Percentiles rank a stretch among this genome's conserved stretches.
Evolutionary conservation across 2,329 filamentous ascomycete genomes (phyloP).

Genomic region (Ophiostoma pallidulum): DNA sequence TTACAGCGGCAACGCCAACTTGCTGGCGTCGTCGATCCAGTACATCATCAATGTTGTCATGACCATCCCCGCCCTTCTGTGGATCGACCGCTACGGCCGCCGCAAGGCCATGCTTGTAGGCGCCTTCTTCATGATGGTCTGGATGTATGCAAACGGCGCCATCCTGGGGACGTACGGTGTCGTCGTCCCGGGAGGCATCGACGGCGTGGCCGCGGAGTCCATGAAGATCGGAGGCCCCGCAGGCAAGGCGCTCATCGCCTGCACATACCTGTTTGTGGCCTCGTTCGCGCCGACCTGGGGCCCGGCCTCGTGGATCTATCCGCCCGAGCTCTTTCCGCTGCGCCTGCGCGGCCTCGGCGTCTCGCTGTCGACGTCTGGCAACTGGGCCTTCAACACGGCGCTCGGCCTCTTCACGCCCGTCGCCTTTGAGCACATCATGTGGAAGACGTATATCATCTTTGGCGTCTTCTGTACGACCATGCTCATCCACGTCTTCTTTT

Average conservation of each 20-base stretch:
- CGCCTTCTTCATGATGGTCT: conserved; percentile 51
- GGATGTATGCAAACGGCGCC: conserved; percentile 36
- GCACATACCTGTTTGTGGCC: conserved; percentile 56
- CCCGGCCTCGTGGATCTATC: conserved; percentile 36
- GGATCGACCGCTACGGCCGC: conserved; percentile 67
- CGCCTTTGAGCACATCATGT: conserved; percentile 29
- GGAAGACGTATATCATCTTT: conserved; percentile 28
- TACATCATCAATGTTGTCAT: conserved; percentile 74
- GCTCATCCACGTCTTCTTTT: conserved; percentile 25
- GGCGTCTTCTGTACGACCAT: conserved; percentile 26
- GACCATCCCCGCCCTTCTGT: conserved; percentile 67
- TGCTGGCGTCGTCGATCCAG: conserved; percentile 60
- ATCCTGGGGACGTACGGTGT: conserved; percentile 34
- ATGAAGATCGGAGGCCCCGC: conserved; percentile 38
- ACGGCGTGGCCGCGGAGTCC: conserved; percentile 33
- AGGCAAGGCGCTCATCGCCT: conserved; percentile 52
- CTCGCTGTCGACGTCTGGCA: conserved; percentile 25
- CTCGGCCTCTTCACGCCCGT: conserved; percentile 30
- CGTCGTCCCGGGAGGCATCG: conserved; percentile 24
- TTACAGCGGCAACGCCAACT: conserved; percentile 42
- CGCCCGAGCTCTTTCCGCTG: conserved; percentile 37
- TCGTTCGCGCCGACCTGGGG: conserved; percentile 36
- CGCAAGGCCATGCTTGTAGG: conserved; percentile 58
- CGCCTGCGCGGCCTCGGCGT: conserved; percentile 30
- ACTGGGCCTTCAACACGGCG: conserved; percentile 32